Evolutionary conservation across 2,329 filamentous ascomycete species (phyloP).

Genomic region (Cytospora chrysosperma): DNA sequence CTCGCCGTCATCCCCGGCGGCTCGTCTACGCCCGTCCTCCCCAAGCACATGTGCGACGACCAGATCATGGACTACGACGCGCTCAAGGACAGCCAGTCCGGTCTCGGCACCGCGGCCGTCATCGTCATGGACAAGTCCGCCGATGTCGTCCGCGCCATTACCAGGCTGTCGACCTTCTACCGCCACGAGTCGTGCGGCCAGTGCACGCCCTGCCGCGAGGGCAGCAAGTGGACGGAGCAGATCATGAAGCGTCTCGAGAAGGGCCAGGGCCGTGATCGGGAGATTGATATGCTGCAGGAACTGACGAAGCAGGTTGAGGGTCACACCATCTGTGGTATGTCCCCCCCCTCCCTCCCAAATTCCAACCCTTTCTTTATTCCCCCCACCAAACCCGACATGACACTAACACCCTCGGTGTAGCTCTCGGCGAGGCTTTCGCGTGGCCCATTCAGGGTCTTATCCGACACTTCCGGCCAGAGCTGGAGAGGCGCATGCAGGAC

Average conservation of each 20-base stretch:
- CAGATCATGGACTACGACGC: conserved; percentile 99
- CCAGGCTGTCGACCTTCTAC: conserved; percentile 93
- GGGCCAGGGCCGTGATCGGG: conserved; percentile 80
- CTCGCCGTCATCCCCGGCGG: conserved; percentile 93
- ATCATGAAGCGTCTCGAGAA: conserved; percentile 97
- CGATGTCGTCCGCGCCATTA: conserved; percentile 92
- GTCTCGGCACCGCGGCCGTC: conserved; percentile 94
- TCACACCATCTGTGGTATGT: conserved; percentile 92
- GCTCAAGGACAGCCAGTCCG: conserved; percentile 95
- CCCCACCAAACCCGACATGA: too few species aligned
- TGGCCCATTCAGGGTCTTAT: conserved; percentile 99
- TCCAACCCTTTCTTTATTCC: too few species aligned
- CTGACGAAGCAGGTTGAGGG: conserved; percentile 99
- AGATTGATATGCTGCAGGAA: conserved; percentile 99
- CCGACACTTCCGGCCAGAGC: conserved; percentile 93
- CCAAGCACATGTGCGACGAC: conserved; percentile 85
- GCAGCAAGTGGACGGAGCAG: conserved; percentile 98
- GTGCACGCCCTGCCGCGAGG: conserved; percentile 98
- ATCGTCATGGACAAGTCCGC: conserved; percentile 99
- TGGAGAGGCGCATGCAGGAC: conserved; percentile 86
- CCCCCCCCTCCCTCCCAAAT: too few species aligned
- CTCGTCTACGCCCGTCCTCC: conserved; percentile 93
- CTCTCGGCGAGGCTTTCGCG: conserved; percentile 94
- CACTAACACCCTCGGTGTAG: conserved; percentile 42
- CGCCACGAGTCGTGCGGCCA: conserved; percentile 97